Base-by-base conservation (phyloP, 106 monocot species). In the Gastrodia elata region DNA sequence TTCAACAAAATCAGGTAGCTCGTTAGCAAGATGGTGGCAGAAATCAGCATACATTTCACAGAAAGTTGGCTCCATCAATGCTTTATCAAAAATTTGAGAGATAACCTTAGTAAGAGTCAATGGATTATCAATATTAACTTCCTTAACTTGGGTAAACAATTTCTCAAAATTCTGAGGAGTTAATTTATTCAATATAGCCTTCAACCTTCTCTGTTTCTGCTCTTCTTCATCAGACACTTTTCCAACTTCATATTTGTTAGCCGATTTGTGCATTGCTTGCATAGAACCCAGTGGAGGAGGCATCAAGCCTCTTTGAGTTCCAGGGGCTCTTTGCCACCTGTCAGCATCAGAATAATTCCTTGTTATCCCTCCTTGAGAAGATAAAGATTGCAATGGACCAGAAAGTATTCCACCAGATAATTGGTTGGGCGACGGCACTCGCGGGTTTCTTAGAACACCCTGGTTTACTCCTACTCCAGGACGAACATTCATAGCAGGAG, bases 21-120 rank as follows among this genome's bases (percentile, higher is more conserved):
- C 87, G 69, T 39, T 22, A 71, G 92, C 83, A 40, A 96, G 84
- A 75, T 82, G 82, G n/a, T 41, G 72, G 55, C 96, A 96, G 81
- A 96, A 92, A 79, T 92, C 75, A n/a, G 92, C 96, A 81, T 96
- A 96, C 96, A 92, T 90, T 75, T 90, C 90, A 84, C 92, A 96
- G 75, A 90, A 96, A 16, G 90, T 90, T 42, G 87, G 90, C 55
- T 96, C 96, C 92, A 78, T 88, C 61, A 92, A 75, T 55, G 92
- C 96, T 83, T 92, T 96, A 52, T 92, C 90, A 84, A 92, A 92
- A 77, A 96, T 96, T 75, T 92, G 96, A 38, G 87, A 86, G 68
- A 96, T 90, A 35, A 96, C 89, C 64, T 87, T 92, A 70, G 25
- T 73, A 39, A 96, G 87, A 46, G 92, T 96, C 16, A 0, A 34